Evolutionary conservation across 176 grass and related monocot genomes (phyloP).

Genomic region (Cenchrus fungigraminus): DNA sequence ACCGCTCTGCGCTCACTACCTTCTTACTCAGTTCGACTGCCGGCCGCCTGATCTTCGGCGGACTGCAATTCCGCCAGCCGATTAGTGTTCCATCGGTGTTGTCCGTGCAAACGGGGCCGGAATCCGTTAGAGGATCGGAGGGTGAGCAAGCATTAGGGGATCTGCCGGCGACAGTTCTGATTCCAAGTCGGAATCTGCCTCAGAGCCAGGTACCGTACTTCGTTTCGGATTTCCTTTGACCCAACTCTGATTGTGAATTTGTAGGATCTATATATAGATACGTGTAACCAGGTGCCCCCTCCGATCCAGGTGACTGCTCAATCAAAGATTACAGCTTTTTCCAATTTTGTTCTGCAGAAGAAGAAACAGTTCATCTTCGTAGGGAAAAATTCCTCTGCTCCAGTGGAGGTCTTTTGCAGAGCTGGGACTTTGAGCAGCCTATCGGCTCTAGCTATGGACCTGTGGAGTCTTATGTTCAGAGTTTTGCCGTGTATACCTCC

Average conservation of each 20-base stretch:
- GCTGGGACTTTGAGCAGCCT: neutral
- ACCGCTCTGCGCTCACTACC: neutral
- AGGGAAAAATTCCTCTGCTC: neutral
- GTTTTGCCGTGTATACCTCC: neutral
- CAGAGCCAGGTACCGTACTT: neutral
- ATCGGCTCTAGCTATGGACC: neutral
- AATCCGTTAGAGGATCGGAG: neutral
- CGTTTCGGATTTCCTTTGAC: neutral
- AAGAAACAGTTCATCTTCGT: neutral
- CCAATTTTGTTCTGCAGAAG: neutral
- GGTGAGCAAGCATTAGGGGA: neutral
- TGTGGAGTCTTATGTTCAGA: neutral
- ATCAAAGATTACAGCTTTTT: neutral
- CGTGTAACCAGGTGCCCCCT: neutral
- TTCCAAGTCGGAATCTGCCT: neutral
- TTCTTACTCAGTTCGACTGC: neutral
- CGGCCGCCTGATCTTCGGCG: neutral
- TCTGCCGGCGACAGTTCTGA: neutral
- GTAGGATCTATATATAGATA: neutral
- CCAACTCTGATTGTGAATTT: neutral
- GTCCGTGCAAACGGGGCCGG: neutral
- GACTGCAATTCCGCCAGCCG: neutral
- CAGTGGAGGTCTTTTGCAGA: conserved; percentile 10
- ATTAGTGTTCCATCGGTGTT: neutral
- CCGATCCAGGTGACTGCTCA: neutral